These are phyloP conservation scores for Oryza punctata DNA, from an alignment of 176 grass and related monocot species.

Conservation along the genomic window DNA sequence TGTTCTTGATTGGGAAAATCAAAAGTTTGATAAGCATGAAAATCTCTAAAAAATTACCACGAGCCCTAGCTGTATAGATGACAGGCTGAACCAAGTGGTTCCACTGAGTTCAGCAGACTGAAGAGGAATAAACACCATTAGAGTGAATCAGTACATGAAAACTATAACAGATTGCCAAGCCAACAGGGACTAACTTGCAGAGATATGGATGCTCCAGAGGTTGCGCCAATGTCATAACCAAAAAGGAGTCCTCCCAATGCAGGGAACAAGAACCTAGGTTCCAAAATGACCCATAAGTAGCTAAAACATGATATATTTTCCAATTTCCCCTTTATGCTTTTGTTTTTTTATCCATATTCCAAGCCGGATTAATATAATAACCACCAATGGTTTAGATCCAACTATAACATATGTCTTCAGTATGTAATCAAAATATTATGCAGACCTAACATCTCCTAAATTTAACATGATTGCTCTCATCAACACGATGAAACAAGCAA, in stretches of 20 bases:
- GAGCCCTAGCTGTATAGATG: slow-evolving; percentile 82
- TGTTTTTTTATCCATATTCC: not conserved
- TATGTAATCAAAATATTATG: not conserved
- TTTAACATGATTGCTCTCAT: not conserved
- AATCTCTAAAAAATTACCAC: slow-evolving; percentile 59
- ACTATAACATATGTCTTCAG: not conserved
- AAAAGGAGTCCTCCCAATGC: slow-evolving; percentile 92
- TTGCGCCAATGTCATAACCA: slow-evolving; percentile 91
- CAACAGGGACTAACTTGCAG: slow-evolving; percentile 58
- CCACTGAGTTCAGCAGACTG: slow-evolving; percentile 93
- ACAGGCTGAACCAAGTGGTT: slow-evolving; percentile 86
- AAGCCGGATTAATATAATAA: not conserved
- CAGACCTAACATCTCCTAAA: not conserved
- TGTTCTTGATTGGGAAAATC: not conserved
- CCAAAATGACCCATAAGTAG: slow-evolving; percentile 27
- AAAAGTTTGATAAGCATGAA: not conserved
- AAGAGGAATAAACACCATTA: slow-evolving; percentile 22
- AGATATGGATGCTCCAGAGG: slow-evolving; percentile 88
- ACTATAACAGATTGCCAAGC: not conserved
- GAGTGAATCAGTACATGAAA: slow-evolving; percentile 2
- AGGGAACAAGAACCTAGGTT: slow-evolving; percentile 90
- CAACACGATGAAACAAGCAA: not conserved
- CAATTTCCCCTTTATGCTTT: not conserved
- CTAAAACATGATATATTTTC: not conserved
- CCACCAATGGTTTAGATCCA: not conserved